These are phyloP conservation scores for Coemansia sp. DNA, from an alignment of 192 early-diverging fungal genomes.

Conservation along the genomic window DNA sequence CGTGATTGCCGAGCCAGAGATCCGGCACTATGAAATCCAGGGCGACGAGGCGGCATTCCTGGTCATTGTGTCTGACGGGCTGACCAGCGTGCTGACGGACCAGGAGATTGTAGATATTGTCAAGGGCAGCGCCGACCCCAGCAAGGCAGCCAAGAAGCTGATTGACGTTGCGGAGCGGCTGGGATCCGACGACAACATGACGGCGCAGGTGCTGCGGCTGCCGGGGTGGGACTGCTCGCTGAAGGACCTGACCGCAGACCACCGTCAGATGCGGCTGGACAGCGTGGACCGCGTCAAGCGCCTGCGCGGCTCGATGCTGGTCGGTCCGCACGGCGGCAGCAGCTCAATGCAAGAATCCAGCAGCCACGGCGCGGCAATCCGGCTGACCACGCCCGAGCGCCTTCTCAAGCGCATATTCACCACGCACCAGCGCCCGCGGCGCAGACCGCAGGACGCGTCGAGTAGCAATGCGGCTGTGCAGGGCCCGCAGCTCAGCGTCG, in stretches of 20 bases:
- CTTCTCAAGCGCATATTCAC: conserved; percentile 45
- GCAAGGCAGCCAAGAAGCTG: conserved; percentile 54
- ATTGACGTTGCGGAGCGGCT: conserved; percentile 62
- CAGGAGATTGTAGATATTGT: conserved; percentile 71
- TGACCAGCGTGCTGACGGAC: conserved; percentile 66
- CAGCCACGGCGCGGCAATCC: conserved; percentile 2
- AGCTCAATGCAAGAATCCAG: conserved; percentile 17
- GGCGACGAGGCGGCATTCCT: conserved; percentile 64
- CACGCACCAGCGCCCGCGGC: conserved; percentile 46
- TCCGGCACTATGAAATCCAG: conserved; percentile 52
- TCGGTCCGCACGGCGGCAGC: conserved; percentile 30
- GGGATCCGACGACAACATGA: conserved; percentile 69
- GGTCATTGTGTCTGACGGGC: conserved; percentile 66
- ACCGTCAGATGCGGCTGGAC: conserved; percentile 57
- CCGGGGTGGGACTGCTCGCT: conserved; percentile 66
- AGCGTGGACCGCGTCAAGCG: conserved; percentile 50
- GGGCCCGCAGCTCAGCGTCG: conserved; percentile 26
- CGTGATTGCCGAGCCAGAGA: conserved; percentile 67
- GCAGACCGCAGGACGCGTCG: neutral
- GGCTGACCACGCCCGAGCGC: conserved; percentile 34
- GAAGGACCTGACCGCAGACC: conserved; percentile 62
- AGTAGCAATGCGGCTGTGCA: neutral
- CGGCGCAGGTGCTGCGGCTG: conserved; percentile 63
- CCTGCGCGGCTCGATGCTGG: conserved; percentile 48
- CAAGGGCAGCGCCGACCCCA: conserved; percentile 59